Conservation (phyloP, 176 grass and related monocot species). For the Oryza glumipatula region DNA sequence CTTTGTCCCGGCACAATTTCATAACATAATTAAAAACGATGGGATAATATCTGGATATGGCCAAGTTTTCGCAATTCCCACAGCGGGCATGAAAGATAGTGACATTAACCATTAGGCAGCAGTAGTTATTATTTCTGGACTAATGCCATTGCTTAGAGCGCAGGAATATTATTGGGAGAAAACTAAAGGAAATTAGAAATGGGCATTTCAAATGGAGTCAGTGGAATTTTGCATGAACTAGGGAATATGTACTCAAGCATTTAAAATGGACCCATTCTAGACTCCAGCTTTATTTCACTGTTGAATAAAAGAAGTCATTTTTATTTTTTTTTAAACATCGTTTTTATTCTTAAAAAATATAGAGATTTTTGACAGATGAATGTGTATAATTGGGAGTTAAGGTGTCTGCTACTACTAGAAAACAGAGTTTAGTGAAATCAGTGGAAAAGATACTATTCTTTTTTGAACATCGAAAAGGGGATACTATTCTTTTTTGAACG, state of each 20-base stretch:
- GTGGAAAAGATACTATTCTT: conserved; percentile 5
- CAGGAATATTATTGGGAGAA: not conserved
- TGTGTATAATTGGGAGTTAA: not conserved
- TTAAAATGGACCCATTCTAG: not conserved
- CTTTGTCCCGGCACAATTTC: not conserved
- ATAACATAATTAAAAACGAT: not conserved
- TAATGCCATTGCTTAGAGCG: not conserved
- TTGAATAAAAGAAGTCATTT: not conserved
- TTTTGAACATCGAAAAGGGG: not conserved
- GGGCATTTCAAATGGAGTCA: not conserved
- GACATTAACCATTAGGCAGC: not conserved
- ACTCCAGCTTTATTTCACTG: not conserved
- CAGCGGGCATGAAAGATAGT: not conserved
- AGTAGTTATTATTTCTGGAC: not conserved
- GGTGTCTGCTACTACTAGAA: not conserved
- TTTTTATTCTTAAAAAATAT: not conserved
- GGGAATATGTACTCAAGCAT: not conserved
- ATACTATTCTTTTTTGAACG: not conserved
- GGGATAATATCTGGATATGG: not conserved
- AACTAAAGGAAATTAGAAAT: not conserved
- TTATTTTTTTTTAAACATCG: not conserved
- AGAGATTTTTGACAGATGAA: not conserved
- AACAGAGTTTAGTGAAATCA: not conserved
- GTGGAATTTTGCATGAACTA: not conserved
- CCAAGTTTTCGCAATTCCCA: not conserved